phyloP scores from a whole-genome alignment of 768 basidiomycete genomes.

The Lentinus brumalis region DNA sequence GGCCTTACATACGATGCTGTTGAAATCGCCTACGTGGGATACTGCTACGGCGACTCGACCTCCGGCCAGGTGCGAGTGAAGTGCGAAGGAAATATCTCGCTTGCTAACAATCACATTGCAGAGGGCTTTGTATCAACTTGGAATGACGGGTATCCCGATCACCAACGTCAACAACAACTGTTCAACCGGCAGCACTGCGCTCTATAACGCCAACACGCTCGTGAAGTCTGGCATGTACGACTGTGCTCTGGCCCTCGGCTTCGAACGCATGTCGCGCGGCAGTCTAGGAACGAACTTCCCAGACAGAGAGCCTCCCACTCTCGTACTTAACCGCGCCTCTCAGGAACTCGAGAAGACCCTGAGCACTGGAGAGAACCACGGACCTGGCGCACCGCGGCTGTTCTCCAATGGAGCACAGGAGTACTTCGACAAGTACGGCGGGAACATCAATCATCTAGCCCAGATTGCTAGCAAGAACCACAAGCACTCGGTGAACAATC shows the following conservation, averaged over 20 bases:
- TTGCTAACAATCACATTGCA: slow-evolving; percentile 29
- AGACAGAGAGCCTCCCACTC: slow-evolving; percentile 49
- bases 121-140: slow-evolving; percentile 81
- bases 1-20: slow-evolving; percentile 83
- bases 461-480: slow-evolving; percentile 88
- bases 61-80: slow-evolving; percentile 59
- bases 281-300: slow-evolving; percentile 69
- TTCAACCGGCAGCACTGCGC: slow-evolving; percentile 77
- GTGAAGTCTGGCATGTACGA: slow-evolving; percentile 72
- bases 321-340: slow-evolving; percentile 45
- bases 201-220: slow-evolving; percentile 71
- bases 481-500: slow-evolving; percentile 78
- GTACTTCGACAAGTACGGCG: slow-evolving; percentile 77
- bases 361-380: slow-evolving; percentile 57
- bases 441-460: slow-evolving; percentile 64
- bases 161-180: slow-evolving; percentile 90
- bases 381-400: slow-evolving; percentile 70
- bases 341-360: slow-evolving; percentile 50
- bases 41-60: slow-evolving; percentile 80
- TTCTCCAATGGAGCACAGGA: slow-evolving; percentile 76
- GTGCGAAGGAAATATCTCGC: neutral
- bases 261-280: slow-evolving; percentile 82
- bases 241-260: slow-evolving; percentile 81
- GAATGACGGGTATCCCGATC: slow-evolving; percentile 82
- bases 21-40: slow-evolving; percentile 75